Percentiles rank a stretch among this genome's conserved stretches.
Evolutionary conservation across 2,329 filamentous ascomycete genomes (phyloP).

Genomic region (Cladophialophora yegresii): DNA sequence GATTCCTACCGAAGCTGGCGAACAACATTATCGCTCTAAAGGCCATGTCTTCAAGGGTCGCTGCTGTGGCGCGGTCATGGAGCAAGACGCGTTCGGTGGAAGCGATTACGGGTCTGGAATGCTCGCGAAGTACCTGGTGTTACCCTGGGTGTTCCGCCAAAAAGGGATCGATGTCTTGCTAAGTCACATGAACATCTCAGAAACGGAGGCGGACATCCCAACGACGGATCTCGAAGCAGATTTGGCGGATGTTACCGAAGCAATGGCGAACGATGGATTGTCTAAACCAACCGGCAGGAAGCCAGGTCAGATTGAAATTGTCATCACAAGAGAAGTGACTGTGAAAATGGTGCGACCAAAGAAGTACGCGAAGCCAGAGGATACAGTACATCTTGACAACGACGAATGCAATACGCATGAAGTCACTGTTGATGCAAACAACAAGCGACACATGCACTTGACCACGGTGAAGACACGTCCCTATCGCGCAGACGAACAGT

Average conservation of each 20-base stretch:
- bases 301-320: conserved; percentile 19
- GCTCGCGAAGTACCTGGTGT: background rate
- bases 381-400: background rate
- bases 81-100: background rate
- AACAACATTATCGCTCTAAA: background rate
- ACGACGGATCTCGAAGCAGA: conserved; percentile 12
- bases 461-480: background rate
- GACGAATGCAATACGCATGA: conserved; percentile 8
- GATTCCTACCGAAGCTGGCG: background rate
- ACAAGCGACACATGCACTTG: background rate
- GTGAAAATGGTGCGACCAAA: background rate
- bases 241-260: conserved; percentile 19
- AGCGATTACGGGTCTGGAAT: background rate
- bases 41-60: conserved; percentile 11
- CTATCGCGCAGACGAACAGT: conserved; percentile 21
- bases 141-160: conserved; percentile 20
- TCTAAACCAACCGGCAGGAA: background rate
- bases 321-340: conserved; percentile 9
- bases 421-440: conserved; percentile 1
- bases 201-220: conserved; percentile 6
- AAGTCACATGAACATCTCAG: conserved; percentile 16
- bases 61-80: background rate
- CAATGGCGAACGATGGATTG: conserved; percentile 12
- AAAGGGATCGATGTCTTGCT: conserved; percentile 27
- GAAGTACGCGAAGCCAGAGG: background rate